Evolutionary conservation across 2,329 filamentous ascomycete genomes (phyloP), one percentile per base, ranked within the genome.

Genomic region (Calonectria pseudoreteaudii): DNA sequence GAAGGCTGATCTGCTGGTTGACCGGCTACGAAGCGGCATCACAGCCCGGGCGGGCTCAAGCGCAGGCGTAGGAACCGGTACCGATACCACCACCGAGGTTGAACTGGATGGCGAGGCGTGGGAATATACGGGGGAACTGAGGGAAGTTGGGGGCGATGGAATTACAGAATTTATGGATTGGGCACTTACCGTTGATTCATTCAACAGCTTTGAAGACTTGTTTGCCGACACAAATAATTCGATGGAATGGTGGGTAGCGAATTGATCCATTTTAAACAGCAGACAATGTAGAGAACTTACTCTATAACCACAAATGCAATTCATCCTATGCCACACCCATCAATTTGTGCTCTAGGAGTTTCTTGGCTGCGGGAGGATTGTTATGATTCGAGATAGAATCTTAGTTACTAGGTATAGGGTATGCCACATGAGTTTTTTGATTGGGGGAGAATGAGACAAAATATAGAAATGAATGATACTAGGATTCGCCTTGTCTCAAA

Each of bases 111-210:
- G 30, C 20, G 56, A 30, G 3, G 50, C 9, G 1, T 38, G 23
- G 14, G 69, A 47, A 11, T 36, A 68, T 49, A 3, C 36, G 20
- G 56, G 38, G n/a, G 56, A 47, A 8, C 10, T 16, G 14, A 68
- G 23, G 18, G 8, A 56, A 14, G 18, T 52, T n/a, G 53, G 34
- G 4, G 70, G 75, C 14, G 75, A 78, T 28, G 75, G 68, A 2
- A 30, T 81, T 23, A 67, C 74, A 1, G 75, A 79, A 62, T 79
- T 81, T 38, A 80, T 82, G 78, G 79, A 82, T 49, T 80, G 80
- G 81, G 80, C 79, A 3, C 16, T 80, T 41, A 77, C 77, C 8
- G 78, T 82, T 10, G 81, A 82, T 65, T 76, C 76, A 18, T 82
- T 77, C 38, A 81, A 81, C 28, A 65, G 58, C 34, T 81, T 79